Evolutionary conservation across 176 grass and related monocot species (phyloP).

Genomic region (Oryza rufipogon): DNA sequence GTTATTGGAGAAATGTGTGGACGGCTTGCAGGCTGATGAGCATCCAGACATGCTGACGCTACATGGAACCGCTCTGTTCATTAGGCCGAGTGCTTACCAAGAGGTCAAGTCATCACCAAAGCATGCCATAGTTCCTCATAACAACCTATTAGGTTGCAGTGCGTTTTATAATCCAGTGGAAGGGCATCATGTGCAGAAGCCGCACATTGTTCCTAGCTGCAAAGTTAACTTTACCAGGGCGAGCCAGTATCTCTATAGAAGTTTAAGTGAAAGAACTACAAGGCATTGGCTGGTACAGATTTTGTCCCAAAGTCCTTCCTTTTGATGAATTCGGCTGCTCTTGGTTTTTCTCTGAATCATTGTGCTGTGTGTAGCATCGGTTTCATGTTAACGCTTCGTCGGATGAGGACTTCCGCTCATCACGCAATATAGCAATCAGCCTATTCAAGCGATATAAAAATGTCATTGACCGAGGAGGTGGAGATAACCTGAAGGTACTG

Average conservation of each 20-base stretch:
- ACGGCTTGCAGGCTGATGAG: constrained; percentile 42
- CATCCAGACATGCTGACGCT: constrained; percentile 57
- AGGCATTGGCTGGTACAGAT: constrained; percentile 61
- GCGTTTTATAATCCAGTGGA: constrained; percentile 48
- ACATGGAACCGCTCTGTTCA: constrained; percentile 37
- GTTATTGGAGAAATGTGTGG: constrained; percentile 39
- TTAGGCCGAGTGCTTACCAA: constrained; percentile 36
- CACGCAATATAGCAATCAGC: constrained; percentile 79
- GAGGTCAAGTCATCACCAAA: constrained; percentile 36
- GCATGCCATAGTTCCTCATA: not conserved
- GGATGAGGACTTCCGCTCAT: constrained; percentile 85
- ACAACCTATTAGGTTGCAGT: constrained; percentile 34
- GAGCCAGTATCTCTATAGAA: constrained; percentile 55
- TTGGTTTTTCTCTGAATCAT: constrained; percentile 19
- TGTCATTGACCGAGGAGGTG: constrained; percentile 75
- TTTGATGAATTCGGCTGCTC: constrained; percentile 9
- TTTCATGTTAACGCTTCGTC: constrained; percentile 80
- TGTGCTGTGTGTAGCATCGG: constrained; percentile 52
- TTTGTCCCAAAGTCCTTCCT: constrained; percentile 2
- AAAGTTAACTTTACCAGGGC: constrained; percentile 56
- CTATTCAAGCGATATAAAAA: constrained; percentile 91
- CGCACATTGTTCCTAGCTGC: constrained; percentile 43
- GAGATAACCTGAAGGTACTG: constrained; percentile 80
- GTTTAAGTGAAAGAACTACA: constrained; percentile 60
- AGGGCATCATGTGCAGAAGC: constrained; percentile 49